Evolutionary conservation across 176 grass and related monocot genomes (phyloP).

Genomic region (Oryza glaberrima): DNA sequence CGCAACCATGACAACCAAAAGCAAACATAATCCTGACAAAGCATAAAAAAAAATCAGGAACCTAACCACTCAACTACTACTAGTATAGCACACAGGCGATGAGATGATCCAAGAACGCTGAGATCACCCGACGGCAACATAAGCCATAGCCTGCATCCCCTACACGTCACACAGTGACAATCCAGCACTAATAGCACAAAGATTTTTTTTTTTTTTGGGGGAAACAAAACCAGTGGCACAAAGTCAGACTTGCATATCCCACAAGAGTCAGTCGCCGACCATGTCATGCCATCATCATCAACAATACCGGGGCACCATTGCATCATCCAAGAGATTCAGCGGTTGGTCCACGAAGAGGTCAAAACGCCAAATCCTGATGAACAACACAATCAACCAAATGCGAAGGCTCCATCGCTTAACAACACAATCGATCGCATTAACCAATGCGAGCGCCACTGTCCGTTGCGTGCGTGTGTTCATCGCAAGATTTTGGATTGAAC

Average conservation of each 20-base stretch:
- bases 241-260: not conserved
- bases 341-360: constrained; percentile 1
- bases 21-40: not conserved
- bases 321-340: not conserved
- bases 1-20: not conserved
- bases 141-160: not conserved
- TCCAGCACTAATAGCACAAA: not conserved
- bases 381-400: too few species aligned
- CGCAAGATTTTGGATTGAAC: not conserved
- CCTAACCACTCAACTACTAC: not conserved
- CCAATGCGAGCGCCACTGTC: not conserved
- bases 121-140: constrained; percentile 26
- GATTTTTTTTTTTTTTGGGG: too few species aligned
- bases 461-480: not conserved
- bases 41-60: not conserved
- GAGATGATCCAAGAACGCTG: constrained; percentile 25
- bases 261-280: not conserved
- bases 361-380: not conserved
- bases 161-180: constrained; percentile 17
- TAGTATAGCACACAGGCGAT: not conserved
- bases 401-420: not conserved
- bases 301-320: not conserved
- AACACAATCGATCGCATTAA: constrained; percentile 16
- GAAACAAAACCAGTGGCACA: not conserved
- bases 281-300: not conserved